Conservation (phyloP, 108 stramenopile genomes). For the Ochromonas danica region DNA sequence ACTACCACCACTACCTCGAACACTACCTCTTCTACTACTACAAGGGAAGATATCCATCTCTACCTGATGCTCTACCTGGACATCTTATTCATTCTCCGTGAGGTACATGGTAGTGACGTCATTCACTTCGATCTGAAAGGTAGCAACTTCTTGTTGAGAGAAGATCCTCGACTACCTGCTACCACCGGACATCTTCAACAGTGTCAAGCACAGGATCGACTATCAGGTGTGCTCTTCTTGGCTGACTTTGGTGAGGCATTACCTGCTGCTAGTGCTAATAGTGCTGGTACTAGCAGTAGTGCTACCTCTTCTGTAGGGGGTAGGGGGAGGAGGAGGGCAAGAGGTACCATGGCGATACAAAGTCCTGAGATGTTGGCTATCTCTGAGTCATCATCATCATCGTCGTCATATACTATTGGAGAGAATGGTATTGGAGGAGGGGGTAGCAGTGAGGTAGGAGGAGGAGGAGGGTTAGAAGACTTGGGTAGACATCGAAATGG, state of each 20-base stretch:
- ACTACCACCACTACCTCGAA: not conserved
- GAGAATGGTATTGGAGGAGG: too few species aligned
- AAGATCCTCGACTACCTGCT: not conserved
- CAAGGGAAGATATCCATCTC: not conserved
- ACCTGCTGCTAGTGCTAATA: too few species aligned
- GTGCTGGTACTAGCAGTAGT: too few species aligned
- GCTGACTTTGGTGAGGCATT: constrained; percentile 32
- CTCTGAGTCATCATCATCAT: too few species aligned
- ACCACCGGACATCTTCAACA: not conserved
- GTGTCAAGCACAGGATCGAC: not conserved
- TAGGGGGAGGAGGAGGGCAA: too few species aligned
- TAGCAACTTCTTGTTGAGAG: constrained; percentile 24
- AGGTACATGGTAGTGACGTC: not conserved
- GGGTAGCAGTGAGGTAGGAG: not conserved
- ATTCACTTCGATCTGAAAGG: constrained; percentile 28
- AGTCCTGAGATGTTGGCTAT: constrained; percentile 33
- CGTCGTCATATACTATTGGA: too few species aligned
- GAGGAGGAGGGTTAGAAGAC: not conserved
- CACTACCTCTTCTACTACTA: not conserved
- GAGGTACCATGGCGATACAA: constrained; percentile 33
- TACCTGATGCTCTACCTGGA: not conserved
- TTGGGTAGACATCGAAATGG: not conserved
- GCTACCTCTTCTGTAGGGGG: too few species aligned
- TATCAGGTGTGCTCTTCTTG: constrained; percentile 19
- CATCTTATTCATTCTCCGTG: not conserved